These are phyloP conservation scores for California macrophylla DNA, from an alignment of 441 rosid genomes.

Conservation along the genomic window DNA sequence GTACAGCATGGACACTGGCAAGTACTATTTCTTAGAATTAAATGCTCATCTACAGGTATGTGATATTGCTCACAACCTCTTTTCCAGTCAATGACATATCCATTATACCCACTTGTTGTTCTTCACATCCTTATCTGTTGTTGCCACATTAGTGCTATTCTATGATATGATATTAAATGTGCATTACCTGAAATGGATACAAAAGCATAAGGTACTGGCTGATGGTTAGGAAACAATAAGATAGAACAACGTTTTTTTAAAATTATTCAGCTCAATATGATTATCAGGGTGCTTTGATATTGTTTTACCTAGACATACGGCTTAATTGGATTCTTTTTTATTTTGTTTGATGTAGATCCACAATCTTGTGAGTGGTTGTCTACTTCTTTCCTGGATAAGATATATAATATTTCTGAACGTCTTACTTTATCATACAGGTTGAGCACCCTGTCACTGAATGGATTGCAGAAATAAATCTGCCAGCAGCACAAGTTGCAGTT, in stretches of 20 bases:
- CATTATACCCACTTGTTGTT: background rate
- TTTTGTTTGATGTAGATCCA: background rate
- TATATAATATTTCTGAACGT: background rate
- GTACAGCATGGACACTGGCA: slow-evolving; percentile 94
- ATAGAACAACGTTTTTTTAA: too few relatives aligned
- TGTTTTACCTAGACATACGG: background rate
- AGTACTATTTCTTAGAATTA: slow-evolving; percentile 93
- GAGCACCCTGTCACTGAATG: slow-evolving; percentile 99
- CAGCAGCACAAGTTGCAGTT: slow-evolving; percentile 98
- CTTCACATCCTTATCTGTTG: background rate
- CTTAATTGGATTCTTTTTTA: background rate
- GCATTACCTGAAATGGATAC: slow-evolving; percentile 5
- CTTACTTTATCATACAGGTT: slow-evolving; percentile 41
- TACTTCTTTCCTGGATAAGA: background rate
- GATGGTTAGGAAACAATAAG: too few relatives aligned
- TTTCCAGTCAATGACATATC: background rate
- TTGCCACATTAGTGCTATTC: slow-evolving; percentile 7
- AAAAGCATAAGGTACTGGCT: background rate
- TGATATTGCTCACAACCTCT: slow-evolving; percentile 14
- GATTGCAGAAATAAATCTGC: slow-evolving; percentile 97
- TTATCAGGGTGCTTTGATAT: background rate
- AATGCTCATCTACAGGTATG: slow-evolving; percentile 95
- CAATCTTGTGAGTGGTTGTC: background rate
- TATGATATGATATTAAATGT: slow-evolving; percentile 8
- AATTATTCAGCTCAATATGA: too few relatives aligned